Evolutionary conservation across 1,284 basidiomycete species (phyloP), one percentile per base, ranked within the genome.

Genomic region (Xerocomus nothofagi): DNA sequence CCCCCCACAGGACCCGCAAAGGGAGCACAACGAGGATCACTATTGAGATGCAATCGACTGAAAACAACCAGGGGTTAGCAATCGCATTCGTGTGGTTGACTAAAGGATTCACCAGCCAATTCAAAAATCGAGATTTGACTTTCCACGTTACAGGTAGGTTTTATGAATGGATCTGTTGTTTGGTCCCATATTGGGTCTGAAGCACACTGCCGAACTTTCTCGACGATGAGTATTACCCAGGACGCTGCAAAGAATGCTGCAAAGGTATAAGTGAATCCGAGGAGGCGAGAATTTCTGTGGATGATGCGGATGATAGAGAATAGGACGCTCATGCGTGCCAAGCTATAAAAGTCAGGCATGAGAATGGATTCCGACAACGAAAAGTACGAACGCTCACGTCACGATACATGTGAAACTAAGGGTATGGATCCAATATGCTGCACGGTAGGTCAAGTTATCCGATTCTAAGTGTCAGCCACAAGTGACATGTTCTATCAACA

Each of bases 271-370:
- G 49, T 41, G 18, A 60, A 42, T 38, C 36, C 52, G 20, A 54
- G 49, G 30, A 64, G 46, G 27, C 17, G 31, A 18, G 40, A 14
- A 12, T 11, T n/a, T 18, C 38, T 27, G 6, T 43, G 33, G 30
- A 39, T 23, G 15, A 61, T 60, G 20, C 58, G 49, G 43, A 59
- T 59, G 32, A 60, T 58, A 8, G 57, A 61, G 32, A 61, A 59
- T 21, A 59, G 38, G 18, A 59, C 20, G 29, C 56, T 59, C 53
- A 56, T 57, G 43, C 47, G 57, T 8, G 39, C 55, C 15, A 54
- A 21, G 43, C 57, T 58, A 38, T 11, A 44, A 6, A 24, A 5
- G 7, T n/a, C 7, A 5, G 1, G 18, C 51, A 14, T 57, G 46
- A 11, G 33, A 14, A 14, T 7, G 12, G 33, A n/a, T n/a, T n/a